phyloP scores from a whole-genome alignment of 495 filamentous ascomycete genomes.

The Niebla homalea region DNA sequence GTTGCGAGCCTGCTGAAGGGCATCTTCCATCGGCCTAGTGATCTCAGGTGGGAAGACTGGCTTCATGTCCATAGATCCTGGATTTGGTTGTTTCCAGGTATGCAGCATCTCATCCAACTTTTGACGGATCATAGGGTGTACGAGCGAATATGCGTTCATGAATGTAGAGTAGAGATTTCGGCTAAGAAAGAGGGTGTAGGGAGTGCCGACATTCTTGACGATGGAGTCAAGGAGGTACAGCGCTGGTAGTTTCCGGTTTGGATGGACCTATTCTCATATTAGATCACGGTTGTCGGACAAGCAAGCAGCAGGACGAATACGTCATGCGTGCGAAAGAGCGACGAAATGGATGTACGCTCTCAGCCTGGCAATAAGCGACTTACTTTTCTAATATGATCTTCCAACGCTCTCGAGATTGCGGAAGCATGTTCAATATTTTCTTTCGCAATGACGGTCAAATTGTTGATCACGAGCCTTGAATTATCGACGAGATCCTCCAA shows the following conservation, averaged over 20 bases:
- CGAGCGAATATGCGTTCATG: conserved; percentile 87
- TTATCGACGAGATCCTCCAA: conserved; percentile 82
- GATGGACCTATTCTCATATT: conserved; percentile 49
- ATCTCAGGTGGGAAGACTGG: conserved; percentile 81
- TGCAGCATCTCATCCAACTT: conserved; percentile 95
- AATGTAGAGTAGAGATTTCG: conserved; percentile 85
- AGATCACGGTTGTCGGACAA: not conserved
- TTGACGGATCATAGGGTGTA: conserved; percentile 63
- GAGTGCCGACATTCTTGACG: conserved; percentile 96
- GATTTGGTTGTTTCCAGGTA: conserved; percentile 95
- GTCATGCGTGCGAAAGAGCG: not conserved
- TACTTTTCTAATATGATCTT: conserved; percentile 89
- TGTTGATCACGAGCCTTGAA: conserved; percentile 85
- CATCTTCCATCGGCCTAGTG: conserved; percentile 82
- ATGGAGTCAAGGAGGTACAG: conserved; percentile 98
- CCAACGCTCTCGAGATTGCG: conserved; percentile 76
- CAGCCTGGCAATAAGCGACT: conserved; percentile 23
- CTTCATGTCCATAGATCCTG: conserved; percentile 71
- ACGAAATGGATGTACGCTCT: not conserved
- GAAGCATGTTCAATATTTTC: conserved; percentile 91
- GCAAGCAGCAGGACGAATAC: not conserved
- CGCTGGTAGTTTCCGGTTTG: conserved; percentile 75
- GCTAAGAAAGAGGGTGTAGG: conserved; percentile 88
- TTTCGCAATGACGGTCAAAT: conserved; percentile 87
- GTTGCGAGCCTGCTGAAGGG: conserved; percentile 76